Evolutionary conservation across 1,284 basidiomycete species (phyloP).

Genomic region (Irpex lacteus): DNA sequence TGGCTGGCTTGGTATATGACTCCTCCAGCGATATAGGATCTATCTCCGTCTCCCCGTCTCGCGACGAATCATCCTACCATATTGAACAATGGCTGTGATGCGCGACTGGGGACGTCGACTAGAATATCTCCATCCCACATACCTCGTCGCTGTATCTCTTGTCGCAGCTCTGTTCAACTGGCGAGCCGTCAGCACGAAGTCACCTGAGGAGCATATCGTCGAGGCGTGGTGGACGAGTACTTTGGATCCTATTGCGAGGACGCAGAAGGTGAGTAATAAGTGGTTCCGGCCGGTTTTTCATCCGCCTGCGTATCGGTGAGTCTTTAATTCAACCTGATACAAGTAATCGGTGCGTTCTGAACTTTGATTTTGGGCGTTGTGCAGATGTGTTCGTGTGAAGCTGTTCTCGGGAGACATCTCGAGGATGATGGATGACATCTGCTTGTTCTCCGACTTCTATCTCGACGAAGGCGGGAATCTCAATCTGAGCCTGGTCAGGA

Average conservation of each 20-base stretch:
- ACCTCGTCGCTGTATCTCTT: background rate
- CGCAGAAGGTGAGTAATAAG: background rate
- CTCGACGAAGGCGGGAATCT: background rate
- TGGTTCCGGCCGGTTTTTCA: background rate
- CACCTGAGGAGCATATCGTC: background rate
- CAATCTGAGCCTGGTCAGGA: background rate
- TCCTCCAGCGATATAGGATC: background rate
- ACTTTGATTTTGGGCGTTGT: background rate
- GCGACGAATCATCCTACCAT: background rate
- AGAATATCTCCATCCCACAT: background rate
- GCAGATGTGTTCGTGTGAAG: background rate
- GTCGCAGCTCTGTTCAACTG: background rate
- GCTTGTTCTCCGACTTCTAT: conserved; percentile 1
- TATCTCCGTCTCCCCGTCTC: background rate
- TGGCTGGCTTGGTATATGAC: background rate
- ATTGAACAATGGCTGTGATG: background rate
- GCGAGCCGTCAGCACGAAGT: background rate
- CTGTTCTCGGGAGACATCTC: background rate
- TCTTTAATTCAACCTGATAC: too few species aligned
- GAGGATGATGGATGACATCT: background rate
- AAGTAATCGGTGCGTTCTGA: background rate
- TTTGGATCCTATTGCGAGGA: background rate
- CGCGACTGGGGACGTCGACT: background rate
- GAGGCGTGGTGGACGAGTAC: background rate
- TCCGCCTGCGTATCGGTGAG: background rate